Evolutionary conservation across 441 rosid species (phyloP), one percentile per base, ranked within the genome.

Genomic region (Syzygium malaccense): DNA sequence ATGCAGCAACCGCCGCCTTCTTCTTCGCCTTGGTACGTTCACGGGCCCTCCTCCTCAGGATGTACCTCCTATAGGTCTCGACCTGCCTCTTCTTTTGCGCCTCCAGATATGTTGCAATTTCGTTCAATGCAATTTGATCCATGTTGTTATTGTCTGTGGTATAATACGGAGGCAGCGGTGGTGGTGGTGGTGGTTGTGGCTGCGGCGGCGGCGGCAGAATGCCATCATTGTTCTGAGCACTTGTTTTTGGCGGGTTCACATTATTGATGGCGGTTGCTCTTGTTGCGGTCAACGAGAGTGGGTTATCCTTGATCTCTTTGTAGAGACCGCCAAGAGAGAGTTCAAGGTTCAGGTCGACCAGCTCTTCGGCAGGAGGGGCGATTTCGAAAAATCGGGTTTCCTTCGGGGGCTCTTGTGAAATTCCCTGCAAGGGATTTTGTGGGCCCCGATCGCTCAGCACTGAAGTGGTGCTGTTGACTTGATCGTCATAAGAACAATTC

Each of bases 261-360:
- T 71, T 11, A 33, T 20, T 11, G 49, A 75, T n/a, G 5, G 6
- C 1, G 83, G 18, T 41, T 41, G 51, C 83, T 75, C 83, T 14
- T 41, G 3, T 41, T 23, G 83, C n/a, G 41, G 51, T 75, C 83
- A 0, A 75, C 13, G 51, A 75, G 51, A 41, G 10, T 4, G 6
- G 0, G n/a, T 75, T 12, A 41, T 41, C 83, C 51, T 25, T 3
- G 83, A 41, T 41, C n/a, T 75, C 51, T 75, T 23, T 7, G 51
- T 37, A 75, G n/a, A 75, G 51, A 37, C 90, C 68, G 8, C 94
- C 94, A 54, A 92, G 71, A 55, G 78, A 8, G 45, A 18, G 25
- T 32, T 10, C 78, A 18, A 32, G 37, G 1, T 19, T 32, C 2
- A 32, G 78, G 78, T 66, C 0, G 45, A 32, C 7, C 0, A 7